A percentile compares a stretch with the other conserved stretches of the same genome.
Conservation (phyloP, 1,139 yeast species). For the Yarrowia galli region DNA sequence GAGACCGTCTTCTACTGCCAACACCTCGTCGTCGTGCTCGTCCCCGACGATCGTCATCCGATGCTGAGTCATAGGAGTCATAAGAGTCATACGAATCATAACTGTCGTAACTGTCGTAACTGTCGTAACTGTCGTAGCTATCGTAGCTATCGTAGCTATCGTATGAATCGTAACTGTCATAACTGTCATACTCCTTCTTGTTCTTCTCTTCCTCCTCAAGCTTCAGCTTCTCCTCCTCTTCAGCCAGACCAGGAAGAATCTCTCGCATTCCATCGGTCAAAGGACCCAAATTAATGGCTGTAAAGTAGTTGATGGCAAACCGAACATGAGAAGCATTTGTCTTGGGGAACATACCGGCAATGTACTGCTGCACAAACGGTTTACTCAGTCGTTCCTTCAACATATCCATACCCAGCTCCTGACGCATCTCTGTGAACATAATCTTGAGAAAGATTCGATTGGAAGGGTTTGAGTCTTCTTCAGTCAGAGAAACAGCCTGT, state of each 20-base stretch:
- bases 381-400: constrained; percentile 61
- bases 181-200: neutral
- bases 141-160: constrained; percentile 20
- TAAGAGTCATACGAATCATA: constrained; percentile 22
- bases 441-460: constrained; percentile 84
- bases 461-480: constrained; percentile 76
- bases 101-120: neutral
- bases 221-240: constrained; percentile 23
- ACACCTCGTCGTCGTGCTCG: neutral
- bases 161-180: neutral
- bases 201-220: neutral
- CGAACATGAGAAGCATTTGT: constrained; percentile 61
- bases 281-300: constrained; percentile 88
- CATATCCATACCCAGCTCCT: constrained; percentile 70
- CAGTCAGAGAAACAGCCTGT: constrained; percentile 64
- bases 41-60: constrained; percentile 2
- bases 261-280: constrained; percentile 84
- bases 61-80: constrained; percentile 23
- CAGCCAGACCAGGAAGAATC: constrained; percentile 45
- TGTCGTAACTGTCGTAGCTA: constrained; percentile 8
- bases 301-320: constrained; percentile 87
- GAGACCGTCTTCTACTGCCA: constrained; percentile 1
- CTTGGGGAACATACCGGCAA: constrained; percentile 55
- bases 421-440: constrained; percentile 78
- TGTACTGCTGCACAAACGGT: constrained; percentile 53